These are phyloP conservation scores for Prototheca wickerhamii DNA, from an alignment of 163 green algal genomes.

Conservation along the genomic window DNA sequence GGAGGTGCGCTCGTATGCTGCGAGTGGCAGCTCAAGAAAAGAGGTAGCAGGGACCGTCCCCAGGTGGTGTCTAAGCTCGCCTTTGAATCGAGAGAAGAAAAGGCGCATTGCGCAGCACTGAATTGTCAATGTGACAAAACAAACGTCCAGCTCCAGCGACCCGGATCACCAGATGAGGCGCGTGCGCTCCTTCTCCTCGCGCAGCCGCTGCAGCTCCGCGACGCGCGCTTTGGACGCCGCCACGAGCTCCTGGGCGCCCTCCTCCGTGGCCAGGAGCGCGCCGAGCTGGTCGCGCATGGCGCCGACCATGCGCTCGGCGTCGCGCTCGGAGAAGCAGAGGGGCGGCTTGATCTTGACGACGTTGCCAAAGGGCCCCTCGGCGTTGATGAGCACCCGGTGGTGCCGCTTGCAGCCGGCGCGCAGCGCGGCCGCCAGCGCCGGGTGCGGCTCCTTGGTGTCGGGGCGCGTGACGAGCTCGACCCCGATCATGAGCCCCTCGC, in stretches of 20 bases:
- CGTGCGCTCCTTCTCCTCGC: neutral
- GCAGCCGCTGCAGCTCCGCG: too few relatives aligned
- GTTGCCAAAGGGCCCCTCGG: slow-evolving; percentile 56
- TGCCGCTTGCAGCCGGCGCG: slow-evolving; percentile 16
- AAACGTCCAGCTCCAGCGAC: too few relatives aligned
- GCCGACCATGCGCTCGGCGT: slow-evolving; percentile 28
- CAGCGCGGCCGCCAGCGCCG: slow-evolving; percentile 16
- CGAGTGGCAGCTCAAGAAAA: too few relatives aligned
- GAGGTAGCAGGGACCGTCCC: too few relatives aligned
- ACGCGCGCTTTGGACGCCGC: too few relatives aligned
- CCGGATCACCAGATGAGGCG: neutral
- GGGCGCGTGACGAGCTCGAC: slow-evolving; percentile 47
- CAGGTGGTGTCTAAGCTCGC: too few relatives aligned
- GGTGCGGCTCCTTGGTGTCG: slow-evolving; percentile 7
- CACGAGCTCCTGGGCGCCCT: neutral
- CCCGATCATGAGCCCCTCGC: slow-evolving; percentile 60
- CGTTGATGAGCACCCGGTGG: slow-evolving; percentile 56
- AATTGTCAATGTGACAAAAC: too few relatives aligned
- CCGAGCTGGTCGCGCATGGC: slow-evolving; percentile 14
- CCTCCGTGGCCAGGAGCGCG: slow-evolving; percentile 1
- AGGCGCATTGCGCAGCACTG: too few relatives aligned
- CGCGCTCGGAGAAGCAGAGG: slow-evolving; percentile 29
- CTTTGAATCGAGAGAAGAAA: too few relatives aligned
- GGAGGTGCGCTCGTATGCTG: too few relatives aligned
- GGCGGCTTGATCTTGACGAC: slow-evolving; percentile 72